Base-by-base conservation (phyloP, 208 protist species). In the Trypanosoma conorhini region DNA sequence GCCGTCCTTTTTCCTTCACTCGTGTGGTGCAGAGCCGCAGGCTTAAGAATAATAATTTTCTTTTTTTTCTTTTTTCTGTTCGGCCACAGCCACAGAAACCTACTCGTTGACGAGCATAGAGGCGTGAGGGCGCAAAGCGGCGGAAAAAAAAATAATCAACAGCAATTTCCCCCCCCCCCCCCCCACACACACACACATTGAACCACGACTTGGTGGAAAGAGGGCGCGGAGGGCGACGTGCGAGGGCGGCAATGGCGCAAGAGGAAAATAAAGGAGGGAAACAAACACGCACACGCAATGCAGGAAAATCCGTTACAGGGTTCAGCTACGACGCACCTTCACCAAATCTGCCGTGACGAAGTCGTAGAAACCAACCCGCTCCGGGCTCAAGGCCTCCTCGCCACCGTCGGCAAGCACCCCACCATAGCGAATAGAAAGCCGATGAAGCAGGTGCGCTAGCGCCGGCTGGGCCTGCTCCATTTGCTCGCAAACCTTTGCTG, bases 261-360 rank as follows among this genome's bases (percentile, higher is more conserved):
- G n/a, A n/a, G n/a, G 8, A 51, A 17, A 31, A 26, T 59, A 17
- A 56, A 70, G 10, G 15, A 46, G 15, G 5, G 26, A 13, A 54
- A 67, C 13, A 69, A 58, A 61, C 58, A 70, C 22, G 21, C 5
- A 15, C 46, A 67, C 57, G 51, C 0, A 35, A 48, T 17, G 51
- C 48, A 76, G 7, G 57, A 51, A 68, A 3, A 70, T 17, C 30
- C 55, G 51, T 44, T 42, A 38, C 55, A 30, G 17, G 22, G 10
- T 13, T 59, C 44, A 59, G n/a, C 52, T 63, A 15, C 74, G 73
- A 44, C 70, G 76, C n/a, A 82, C 68, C 74, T 95, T 95, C 46
- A 95, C 74, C 21, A 95, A 74, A 50, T 95, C 90, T 0, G 90
- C 90, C 5, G 90, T 95, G 51, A 95, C 81, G 65, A 89, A 72